Evolutionary conservation across 495 filamentous ascomycete species (phyloP).

Genomic region (Apodospora peruviana): DNA sequence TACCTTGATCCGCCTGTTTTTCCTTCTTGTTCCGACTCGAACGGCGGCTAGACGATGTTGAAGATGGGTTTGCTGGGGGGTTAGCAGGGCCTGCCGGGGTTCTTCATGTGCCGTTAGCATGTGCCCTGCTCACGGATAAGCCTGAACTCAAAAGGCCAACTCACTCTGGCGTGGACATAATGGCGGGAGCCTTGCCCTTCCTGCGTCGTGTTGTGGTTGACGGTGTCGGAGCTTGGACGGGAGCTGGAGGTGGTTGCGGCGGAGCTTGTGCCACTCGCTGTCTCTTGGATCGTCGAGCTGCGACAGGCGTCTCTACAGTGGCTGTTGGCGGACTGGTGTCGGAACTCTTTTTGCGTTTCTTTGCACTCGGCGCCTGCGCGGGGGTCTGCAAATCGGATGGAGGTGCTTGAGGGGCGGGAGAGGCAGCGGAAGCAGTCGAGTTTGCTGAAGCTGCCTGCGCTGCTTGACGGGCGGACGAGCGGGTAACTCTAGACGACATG

Average conservation of each 20-base stretch:
- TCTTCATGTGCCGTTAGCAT: constrained; percentile 19
- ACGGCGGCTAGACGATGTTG: constrained; percentile 58
- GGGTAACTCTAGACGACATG: constrained; percentile 81
- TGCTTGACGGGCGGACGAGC: constrained; percentile 72
- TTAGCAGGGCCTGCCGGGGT: constrained; percentile 30
- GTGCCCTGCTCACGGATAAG: background rate
- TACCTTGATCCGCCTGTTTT: constrained; percentile 33
- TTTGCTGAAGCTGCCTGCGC: constrained; percentile 51
- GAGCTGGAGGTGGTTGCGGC: constrained; percentile 18
- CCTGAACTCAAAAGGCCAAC: constrained; percentile 15
- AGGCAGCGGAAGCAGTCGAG: constrained; percentile 30
- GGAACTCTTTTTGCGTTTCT: constrained; percentile 35
- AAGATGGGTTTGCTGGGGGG: constrained; percentile 25
- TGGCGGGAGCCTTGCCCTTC: constrained; percentile 57
- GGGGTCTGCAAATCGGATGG: constrained; percentile 37
- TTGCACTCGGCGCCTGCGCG: constrained; percentile 19
- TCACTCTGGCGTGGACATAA: constrained; percentile 82
- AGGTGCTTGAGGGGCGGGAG: constrained; percentile 35
- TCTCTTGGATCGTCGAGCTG: constrained; percentile 50
- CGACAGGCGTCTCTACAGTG: constrained; percentile 23
- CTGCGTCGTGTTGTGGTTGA: constrained; percentile 48
- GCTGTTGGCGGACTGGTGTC: constrained; percentile 25
- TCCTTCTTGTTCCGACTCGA: constrained; percentile 60
- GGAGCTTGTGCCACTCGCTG: constrained; percentile 35
- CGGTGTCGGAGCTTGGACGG: constrained; percentile 19